Evolutionary conservation across 2,329 filamentous ascomycete genomes (phyloP).

Genomic region (Colletotrichum chrysophilum): DNA sequence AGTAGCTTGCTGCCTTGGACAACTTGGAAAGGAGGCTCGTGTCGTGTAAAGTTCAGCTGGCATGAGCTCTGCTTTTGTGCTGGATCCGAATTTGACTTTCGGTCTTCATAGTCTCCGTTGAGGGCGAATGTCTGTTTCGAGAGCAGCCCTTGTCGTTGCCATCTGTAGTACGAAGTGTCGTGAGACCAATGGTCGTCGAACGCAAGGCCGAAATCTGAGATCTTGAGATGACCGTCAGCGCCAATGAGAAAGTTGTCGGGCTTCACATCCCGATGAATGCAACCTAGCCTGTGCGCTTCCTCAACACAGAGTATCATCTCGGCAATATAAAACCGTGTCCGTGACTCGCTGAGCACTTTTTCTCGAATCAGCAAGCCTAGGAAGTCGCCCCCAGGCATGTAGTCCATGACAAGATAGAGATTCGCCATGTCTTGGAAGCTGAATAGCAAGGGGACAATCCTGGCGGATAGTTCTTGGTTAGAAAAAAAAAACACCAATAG

Average conservation of each 20-base stretch:
- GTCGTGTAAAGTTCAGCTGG: conserved; percentile 5
- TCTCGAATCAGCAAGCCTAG: conserved; percentile 85
- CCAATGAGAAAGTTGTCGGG: conserved; percentile 97
- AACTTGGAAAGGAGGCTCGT: conserved; percentile 17
- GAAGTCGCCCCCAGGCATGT: conserved; percentile 97
- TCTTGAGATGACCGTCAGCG: conserved; percentile 87
- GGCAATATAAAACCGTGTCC: conserved; percentile 86
- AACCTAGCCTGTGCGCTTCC: conserved; percentile 84
- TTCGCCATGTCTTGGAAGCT: conserved; percentile 88
- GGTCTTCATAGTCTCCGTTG: conserved; percentile 75
- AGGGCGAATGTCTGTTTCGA: conserved; percentile 77
- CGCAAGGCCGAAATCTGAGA: conserved; percentile 94
- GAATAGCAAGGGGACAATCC: conserved; percentile 85
- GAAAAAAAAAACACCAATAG: conserved; percentile 4
- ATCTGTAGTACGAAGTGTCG: conserved; percentile 84
- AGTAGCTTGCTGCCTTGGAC: conserved; percentile 33
- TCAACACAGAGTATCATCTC: conserved; percentile 97
- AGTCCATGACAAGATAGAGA: conserved; percentile 96
- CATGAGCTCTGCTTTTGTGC: neutral
- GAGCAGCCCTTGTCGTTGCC: conserved; percentile 79
- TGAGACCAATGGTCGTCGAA: conserved; percentile 97
- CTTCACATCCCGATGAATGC: conserved; percentile 96
- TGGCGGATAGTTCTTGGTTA: conserved; percentile 29
- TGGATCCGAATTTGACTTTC: neutral
- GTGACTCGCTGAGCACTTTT: conserved; percentile 78